phyloP scores from a whole-genome alignment of 441 rosid species.

The Erodium moschatum region DNA sequence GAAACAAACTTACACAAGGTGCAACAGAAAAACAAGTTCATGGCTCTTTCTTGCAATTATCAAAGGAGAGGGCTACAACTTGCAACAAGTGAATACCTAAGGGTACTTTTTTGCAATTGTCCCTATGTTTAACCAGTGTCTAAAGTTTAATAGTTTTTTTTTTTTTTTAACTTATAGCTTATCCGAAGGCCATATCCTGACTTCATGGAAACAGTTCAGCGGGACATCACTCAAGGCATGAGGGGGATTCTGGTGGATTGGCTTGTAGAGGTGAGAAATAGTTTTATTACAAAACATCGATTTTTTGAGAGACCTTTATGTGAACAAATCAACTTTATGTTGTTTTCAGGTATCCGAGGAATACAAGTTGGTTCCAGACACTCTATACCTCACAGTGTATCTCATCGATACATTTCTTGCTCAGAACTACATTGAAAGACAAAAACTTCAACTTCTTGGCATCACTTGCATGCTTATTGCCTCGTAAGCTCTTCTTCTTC shows the following conservation, averaged over 20 bases:
- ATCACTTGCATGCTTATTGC: constrained; percentile 68
- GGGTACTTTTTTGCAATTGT: too few species aligned
- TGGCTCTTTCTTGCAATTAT: too few species aligned
- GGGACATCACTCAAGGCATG: constrained; percentile 52
- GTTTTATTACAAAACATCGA: neutral
- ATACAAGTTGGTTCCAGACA: constrained; percentile 52
- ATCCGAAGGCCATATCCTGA: constrained; percentile 1
- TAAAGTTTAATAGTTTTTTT: neutral
- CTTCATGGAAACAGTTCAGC: constrained; percentile 37
- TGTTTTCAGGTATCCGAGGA: constrained; percentile 57
- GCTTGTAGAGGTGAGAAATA: constrained; percentile 56
- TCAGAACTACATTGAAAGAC: constrained; percentile 47
- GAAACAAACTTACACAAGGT: too few species aligned
- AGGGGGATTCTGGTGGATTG: constrained; percentile 60
- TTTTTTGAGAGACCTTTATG: neutral
- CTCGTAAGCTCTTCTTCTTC: constrained; percentile 38
- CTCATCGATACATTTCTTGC: constrained; percentile 60
- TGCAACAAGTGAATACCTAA: too few species aligned
- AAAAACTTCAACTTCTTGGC: constrained; percentile 56
- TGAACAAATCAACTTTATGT: neutral
- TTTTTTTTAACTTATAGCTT: neutral
- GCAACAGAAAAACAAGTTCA: too few species aligned
- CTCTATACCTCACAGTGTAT: constrained; percentile 57
- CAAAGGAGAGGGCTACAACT: too few species aligned
- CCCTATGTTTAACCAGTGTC: neutral